Evolutionary conservation across 2,329 filamentous ascomycete species (phyloP).

Genomic region (Ophiostoma angusticollis): DNA sequence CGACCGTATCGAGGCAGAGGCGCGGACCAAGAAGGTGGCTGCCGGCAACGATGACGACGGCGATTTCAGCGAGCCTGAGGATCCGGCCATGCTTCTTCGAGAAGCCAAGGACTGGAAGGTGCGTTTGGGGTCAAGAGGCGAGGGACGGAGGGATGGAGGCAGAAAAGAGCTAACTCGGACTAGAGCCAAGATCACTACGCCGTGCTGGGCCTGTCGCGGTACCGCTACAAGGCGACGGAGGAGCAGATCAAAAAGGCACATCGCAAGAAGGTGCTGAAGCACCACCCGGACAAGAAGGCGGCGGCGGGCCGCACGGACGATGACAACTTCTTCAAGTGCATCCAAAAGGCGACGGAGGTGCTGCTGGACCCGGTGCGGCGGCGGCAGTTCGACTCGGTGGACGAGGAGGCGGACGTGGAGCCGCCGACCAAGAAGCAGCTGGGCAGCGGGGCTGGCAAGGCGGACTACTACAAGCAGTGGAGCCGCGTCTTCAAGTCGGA

Average conservation of each 20-base stretch:
- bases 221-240: slow-evolving; percentile 84
- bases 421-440: slow-evolving; percentile 86
- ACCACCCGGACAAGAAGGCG: slow-evolving; percentile 98
- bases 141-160: not conserved
- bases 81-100: slow-evolving; percentile 78
- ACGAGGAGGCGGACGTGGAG: slow-evolving; percentile 84
- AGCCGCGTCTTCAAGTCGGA: slow-evolving; percentile 80
- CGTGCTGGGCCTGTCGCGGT: slow-evolving; percentile 82
- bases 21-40: slow-evolving; percentile 91
- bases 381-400: slow-evolving; percentile 91
- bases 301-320: slow-evolving; percentile 77
- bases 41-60: slow-evolving; percentile 73
- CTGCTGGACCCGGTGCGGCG: slow-evolving; percentile 85
- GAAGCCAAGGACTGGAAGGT: slow-evolving; percentile 99
- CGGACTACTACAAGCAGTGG: slow-evolving; percentile 96
- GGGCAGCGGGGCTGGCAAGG: slow-evolving; percentile 43
- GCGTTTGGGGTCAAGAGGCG: slow-evolving; percentile 18
- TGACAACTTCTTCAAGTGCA: slow-evolving; percentile 99
- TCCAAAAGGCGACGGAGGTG: slow-evolving; percentile 93
- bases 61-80: slow-evolving; percentile 88
- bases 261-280: slow-evolving; percentile 98
- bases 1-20: slow-evolving; percentile 90
- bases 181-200: slow-evolving; percentile 96
- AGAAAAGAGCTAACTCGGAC: slow-evolving; percentile 3
- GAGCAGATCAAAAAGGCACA: slow-evolving; percentile 98